phyloP scores from a whole-genome alignment of 1,139 yeast species.

The Hemisphaericaspora subhashii region DNA sequence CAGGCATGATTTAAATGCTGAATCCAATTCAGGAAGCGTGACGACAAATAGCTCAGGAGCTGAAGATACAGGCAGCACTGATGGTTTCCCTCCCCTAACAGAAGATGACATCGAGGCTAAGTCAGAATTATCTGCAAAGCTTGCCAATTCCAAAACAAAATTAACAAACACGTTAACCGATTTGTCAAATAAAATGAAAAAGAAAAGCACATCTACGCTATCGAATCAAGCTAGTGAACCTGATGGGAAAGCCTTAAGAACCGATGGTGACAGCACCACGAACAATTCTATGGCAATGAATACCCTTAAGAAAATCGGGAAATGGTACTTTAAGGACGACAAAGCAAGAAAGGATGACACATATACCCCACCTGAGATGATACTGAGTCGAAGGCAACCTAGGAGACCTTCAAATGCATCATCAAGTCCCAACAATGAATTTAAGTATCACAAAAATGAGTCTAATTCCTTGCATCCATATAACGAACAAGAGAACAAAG shows the following conservation, averaged over 20 bases:
- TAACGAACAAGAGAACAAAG: not conserved
- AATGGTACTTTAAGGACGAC: constrained; percentile 64
- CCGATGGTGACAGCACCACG: constrained; percentile 1
- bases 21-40: constrained; percentile 1
- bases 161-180: constrained; percentile 33
- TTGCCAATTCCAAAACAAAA: constrained; percentile 9
- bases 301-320: constrained; percentile 62
- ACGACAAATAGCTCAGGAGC: constrained; percentile 5
- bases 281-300: constrained; percentile 18
- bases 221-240: not conserved
- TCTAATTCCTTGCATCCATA: not conserved
- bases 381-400: constrained; percentile 51
- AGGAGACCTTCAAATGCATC: constrained; percentile 23
- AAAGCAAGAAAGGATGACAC: constrained; percentile 13
- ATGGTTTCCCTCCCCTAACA: constrained; percentile 5
- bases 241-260: too few relatives aligned
- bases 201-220: constrained; percentile 23
- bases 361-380: constrained; percentile 66
- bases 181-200: constrained; percentile 34
- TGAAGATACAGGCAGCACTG: constrained; percentile 6
- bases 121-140: constrained; percentile 9
- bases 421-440: constrained; percentile 1
- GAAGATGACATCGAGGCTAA: constrained; percentile 10
- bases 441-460: constrained; percentile 2
- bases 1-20: constrained; percentile 13